Conservation (phyloP, 169 alveolate species). For the Nephromyces sp. region DNA sequence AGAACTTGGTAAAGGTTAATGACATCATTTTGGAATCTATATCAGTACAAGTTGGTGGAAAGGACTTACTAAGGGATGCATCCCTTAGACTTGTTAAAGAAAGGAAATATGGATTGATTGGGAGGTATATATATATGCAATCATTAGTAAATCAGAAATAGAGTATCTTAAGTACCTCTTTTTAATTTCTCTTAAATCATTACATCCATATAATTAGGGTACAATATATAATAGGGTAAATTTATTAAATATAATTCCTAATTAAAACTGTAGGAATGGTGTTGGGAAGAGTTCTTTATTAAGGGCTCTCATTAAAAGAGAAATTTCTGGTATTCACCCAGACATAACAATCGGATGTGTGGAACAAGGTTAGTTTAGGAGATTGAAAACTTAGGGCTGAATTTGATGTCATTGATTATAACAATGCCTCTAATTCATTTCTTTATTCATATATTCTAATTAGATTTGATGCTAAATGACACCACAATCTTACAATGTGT, state of each 20-base stretch:
- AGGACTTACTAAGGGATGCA: slow-evolving; percentile 84
- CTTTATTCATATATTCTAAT: neutral
- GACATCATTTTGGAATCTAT: slow-evolving; percentile 68
- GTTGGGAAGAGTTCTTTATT: slow-evolving; percentile 91
- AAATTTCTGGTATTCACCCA: slow-evolving; percentile 81
- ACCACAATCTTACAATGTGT: slow-evolving; percentile 82
- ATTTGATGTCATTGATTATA: neutral
- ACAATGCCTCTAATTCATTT: neutral
- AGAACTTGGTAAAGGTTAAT: slow-evolving; percentile 37
- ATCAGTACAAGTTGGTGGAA: slow-evolving; percentile 82
- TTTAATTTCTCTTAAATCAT: slow-evolving; percentile 1
- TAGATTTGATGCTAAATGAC: slow-evolving; percentile 22
- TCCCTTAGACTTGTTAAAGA: slow-evolving; percentile 74
- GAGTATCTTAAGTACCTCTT: neutral
- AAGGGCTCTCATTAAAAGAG: slow-evolving; percentile 84
- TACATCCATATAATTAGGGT: no score
- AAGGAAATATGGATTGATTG: slow-evolving; percentile 87
- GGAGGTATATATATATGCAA: slow-evolving; percentile 37
- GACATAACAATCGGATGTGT: slow-evolving; percentile 84
- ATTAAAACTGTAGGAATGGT: slow-evolving; percentile 75
- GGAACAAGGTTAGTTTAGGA: slow-evolving; percentile 79
- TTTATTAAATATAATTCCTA: neutral
- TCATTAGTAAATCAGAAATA: neutral
- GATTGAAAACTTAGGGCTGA: slow-evolving; percentile 8
- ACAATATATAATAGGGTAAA: neutral